Evolutionary conservation across 768 basidiomycete genomes (phyloP).

Genomic region (Agrocybe praecox): DNA sequence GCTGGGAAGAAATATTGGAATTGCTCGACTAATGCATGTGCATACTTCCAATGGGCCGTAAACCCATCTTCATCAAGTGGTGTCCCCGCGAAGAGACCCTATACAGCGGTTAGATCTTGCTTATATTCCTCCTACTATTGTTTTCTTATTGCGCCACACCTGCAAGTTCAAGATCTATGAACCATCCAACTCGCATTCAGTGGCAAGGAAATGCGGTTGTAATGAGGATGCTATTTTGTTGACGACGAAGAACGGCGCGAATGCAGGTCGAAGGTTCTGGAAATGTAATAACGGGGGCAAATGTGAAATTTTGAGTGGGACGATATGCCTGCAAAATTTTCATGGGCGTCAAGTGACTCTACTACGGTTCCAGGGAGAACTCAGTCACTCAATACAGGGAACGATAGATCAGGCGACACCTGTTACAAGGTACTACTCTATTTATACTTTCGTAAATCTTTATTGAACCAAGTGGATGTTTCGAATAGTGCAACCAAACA

Average conservation of each 20-base stretch:
- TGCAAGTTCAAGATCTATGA: constrained; percentile 12
- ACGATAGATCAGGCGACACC: background rate
- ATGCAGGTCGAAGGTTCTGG: constrained; percentile 83
- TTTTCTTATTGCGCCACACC: background rate
- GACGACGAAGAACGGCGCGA: constrained; percentile 59
- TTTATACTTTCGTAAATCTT: background rate
- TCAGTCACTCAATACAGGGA: constrained; percentile 12
- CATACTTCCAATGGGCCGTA: constrained; percentile 30
- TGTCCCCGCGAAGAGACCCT: constrained; percentile 29
- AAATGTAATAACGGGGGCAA: constrained; percentile 61
- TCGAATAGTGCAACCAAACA: background rate
- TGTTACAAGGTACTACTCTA: constrained; percentile 7
- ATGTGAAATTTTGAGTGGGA: constrained; percentile 84
- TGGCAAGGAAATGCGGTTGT: constrained; percentile 27
- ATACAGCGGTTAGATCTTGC: constrained; percentile 22
- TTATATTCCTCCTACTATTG: background rate
- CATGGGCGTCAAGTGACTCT: constrained; percentile 11
- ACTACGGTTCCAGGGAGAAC: constrained; percentile 18
- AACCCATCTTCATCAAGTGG: constrained; percentile 5
- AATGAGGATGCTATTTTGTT: constrained; percentile 29
- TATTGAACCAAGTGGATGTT: background rate
- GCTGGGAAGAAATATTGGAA: constrained; percentile 27
- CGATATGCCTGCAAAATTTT: constrained; percentile 15
- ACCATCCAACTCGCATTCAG: background rate
- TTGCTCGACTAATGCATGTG: constrained; percentile 24